Conservation (phyloP, 2,329 filamentous ascomycete genomes). For the Aspergillus ustus region DNA sequence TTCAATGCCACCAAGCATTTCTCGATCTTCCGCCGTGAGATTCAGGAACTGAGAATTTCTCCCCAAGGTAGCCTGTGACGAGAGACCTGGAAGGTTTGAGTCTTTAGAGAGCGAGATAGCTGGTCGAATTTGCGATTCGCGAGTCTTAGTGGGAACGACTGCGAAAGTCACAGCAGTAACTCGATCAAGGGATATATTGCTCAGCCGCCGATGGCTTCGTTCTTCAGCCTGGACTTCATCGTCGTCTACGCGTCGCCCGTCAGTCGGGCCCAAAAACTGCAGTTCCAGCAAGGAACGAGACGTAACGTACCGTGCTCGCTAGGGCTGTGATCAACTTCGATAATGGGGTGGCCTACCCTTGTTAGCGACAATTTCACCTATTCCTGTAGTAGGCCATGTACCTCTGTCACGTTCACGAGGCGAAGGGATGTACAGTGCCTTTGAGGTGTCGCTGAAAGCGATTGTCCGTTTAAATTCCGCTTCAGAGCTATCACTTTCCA, state of each 20-base stretch:
- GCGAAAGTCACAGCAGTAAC: slow-evolving; percentile 20
- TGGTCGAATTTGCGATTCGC: slow-evolving; percentile 20
- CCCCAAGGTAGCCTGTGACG: slow-evolving; percentile 50
- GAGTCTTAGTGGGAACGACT: slow-evolving; percentile 15
- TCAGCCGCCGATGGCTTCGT: slow-evolving; percentile 5
- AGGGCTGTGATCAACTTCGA: slow-evolving; percentile 29
- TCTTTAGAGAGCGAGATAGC: slow-evolving; percentile 27
- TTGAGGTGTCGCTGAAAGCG: slow-evolving; percentile 22
- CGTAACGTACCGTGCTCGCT: slow-evolving; percentile 17
- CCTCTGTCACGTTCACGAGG: slow-evolving; percentile 30
- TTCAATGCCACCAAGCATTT: slow-evolving; percentile 58
- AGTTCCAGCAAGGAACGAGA: neutral
- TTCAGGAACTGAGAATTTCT: slow-evolving; percentile 55
- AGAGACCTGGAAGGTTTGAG: slow-evolving; percentile 46
- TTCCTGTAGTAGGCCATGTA: slow-evolving; percentile 1
- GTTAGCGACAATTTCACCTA: slow-evolving; percentile 5
- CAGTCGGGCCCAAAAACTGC: neutral
- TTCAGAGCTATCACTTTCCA: neutral
- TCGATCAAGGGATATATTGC: slow-evolving; percentile 12
- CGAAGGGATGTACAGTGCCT: slow-evolving; percentile 33
- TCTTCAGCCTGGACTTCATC: neutral
- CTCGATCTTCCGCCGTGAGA: slow-evolving; percentile 46
- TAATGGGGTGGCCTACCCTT: slow-evolving; percentile 28
- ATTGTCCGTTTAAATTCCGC: slow-evolving; percentile 4
- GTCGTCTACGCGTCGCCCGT: slow-evolving; percentile 10